A percentile compares a stretch with the other conserved stretches of the same genome.
Conservation (phyloP, 2,329 filamentous ascomycete genomes). For the Nemania sp. region DNA sequence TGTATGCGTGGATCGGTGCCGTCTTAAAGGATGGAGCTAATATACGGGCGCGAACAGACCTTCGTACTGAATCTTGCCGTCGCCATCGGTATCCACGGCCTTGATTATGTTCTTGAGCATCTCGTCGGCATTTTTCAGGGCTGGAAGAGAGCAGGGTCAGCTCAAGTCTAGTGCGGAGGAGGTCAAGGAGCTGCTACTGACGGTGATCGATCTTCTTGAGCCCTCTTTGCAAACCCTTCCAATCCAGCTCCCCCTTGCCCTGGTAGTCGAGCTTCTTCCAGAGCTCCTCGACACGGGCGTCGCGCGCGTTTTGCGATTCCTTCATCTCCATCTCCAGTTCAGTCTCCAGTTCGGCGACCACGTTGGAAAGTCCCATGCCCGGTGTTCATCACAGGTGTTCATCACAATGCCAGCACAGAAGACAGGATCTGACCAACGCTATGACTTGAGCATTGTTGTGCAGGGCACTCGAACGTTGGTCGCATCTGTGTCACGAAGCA, state of each 20-base stretch:
- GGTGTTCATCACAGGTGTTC: conserved; percentile 51
- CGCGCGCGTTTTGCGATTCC: conserved; percentile 78
- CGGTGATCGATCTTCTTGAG: conserved; percentile 90
- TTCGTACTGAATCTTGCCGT: conserved; percentile 89
- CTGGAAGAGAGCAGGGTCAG: conserved; percentile 43
- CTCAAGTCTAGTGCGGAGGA: conserved; percentile 7
- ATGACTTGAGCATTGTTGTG: conserved; percentile 28
- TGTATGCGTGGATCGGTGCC: not conserved
- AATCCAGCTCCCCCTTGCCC: conserved; percentile 77
- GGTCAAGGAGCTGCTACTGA: conserved; percentile 50
- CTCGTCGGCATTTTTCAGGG: conserved; percentile 86
- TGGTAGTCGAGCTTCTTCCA: conserved; percentile 83
- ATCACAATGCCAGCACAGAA: conserved; percentile 48
- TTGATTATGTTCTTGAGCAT: conserved; percentile 81
- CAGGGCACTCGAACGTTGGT: conserved; percentile 14
- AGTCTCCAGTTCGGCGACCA: conserved; percentile 56
- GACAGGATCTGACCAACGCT: conserved; percentile 33
- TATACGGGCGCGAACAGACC: conserved; percentile 57
- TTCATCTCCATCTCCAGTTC: conserved; percentile 67
- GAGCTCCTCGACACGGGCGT: conserved; percentile 79
- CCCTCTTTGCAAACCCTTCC: conserved; percentile 82
- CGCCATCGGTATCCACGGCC: conserved; percentile 82
- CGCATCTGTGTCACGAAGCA: conserved; percentile 19
- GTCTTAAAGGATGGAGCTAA: conserved; percentile 11
- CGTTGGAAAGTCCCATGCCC: conserved; percentile 53